Evolutionary conservation across 108 stramenopile genomes (phyloP), one percentile per base, ranked within the genome.

Genomic region (Cyclotella atomus): DNA sequence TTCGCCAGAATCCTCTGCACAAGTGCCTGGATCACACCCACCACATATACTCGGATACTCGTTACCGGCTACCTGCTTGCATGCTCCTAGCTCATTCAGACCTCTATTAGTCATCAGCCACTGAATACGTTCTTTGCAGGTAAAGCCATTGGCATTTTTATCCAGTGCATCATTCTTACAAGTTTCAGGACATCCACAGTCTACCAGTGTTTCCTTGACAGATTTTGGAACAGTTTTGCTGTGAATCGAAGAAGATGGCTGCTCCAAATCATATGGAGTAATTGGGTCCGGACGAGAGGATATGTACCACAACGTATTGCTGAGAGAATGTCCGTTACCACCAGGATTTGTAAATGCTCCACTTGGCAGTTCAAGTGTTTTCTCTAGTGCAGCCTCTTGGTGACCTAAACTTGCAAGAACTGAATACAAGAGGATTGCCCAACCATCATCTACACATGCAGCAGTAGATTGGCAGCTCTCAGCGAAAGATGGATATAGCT

Each of bases 231-330:
- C 62, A 16, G 71, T 15, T 41, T 62, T 52, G 33, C 71, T 72
- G 50, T 72, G 27, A 16, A 50, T 75, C 43, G 74, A 68, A 45
- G 67, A 59, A 27, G 71, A 72, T 53, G 62, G 71, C n/a, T 72
- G 35, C 28, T 60, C 71, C 25, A 86, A 54, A 24, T 63, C 56
- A 44, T 87, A 65, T 1, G 87, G 88, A 14, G 84, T 60, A 23
- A 75, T 71, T 2, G 85, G 70, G 12, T 57, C 19, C 19, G 87
- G 87, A 2, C 91, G 66, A 7, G 91, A 89, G 10, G 86, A 70
- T 66, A 89, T 84, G 53, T 86, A 92, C 91, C 91, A 92, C 6
- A 92, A 65, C 21, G 87, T 88, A 70, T 92, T 92, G 23, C 85
- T 85, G 45, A 77, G 59, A 38, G 91, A 92, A 56, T 92, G 89